Evolutionary conservation across 306 rosid species (phyloP).

Genomic region (Vigna mungo): DNA sequence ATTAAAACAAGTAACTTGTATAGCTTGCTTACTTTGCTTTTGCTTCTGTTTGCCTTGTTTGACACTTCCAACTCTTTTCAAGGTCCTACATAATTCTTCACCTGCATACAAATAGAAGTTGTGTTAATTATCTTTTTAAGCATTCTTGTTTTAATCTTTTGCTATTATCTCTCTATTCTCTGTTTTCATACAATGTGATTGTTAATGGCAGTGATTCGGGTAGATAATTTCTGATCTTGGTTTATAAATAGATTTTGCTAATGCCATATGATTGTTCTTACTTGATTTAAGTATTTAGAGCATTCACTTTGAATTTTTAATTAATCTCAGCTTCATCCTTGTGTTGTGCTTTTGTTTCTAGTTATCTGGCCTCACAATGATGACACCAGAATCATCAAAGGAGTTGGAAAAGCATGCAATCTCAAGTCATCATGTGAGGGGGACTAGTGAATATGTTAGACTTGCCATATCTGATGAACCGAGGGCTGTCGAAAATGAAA

Average conservation of each 20-base stretch:
- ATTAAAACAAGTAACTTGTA: background rate
- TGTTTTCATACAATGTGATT: slow-evolving; percentile 13
- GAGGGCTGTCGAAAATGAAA: slow-evolving; percentile 56
- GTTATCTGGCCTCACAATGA: slow-evolving; percentile 50
- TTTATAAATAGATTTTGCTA: slow-evolving; percentile 8
- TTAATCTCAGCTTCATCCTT: slow-evolving; percentile 33
- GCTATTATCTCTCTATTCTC: slow-evolving; percentile 14
- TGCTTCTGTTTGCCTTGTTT: slow-evolving; percentile 24
- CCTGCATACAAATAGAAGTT: slow-evolving; percentile 9
- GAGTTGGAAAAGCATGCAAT: slow-evolving; percentile 60
- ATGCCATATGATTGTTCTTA: slow-evolving; percentile 19
- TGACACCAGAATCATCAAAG: slow-evolving; percentile 62
- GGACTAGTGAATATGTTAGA: slow-evolving; percentile 82
- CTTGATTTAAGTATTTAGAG: slow-evolving; percentile 24
- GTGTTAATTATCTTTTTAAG: slow-evolving; percentile 7
- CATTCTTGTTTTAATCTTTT: slow-evolving; percentile 17
- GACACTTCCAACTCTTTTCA: background rate
- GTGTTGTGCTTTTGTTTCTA: slow-evolving; percentile 34
- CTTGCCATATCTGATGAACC: slow-evolving; percentile 80
- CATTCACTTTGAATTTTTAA: slow-evolving; percentile 28
- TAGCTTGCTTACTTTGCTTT: slow-evolving; percentile 1
- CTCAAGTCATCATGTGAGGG: slow-evolving; percentile 58
- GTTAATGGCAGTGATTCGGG: slow-evolving; percentile 6
- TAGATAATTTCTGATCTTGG: background rate
- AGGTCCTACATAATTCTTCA: slow-evolving; percentile 21